Percentiles rank a stretch among this genome's conserved stretches.
phyloP scores from a whole-genome alignment of 1,284 basidiomycete species.

The Apiotrichum mycotoxinovorans region DNA sequence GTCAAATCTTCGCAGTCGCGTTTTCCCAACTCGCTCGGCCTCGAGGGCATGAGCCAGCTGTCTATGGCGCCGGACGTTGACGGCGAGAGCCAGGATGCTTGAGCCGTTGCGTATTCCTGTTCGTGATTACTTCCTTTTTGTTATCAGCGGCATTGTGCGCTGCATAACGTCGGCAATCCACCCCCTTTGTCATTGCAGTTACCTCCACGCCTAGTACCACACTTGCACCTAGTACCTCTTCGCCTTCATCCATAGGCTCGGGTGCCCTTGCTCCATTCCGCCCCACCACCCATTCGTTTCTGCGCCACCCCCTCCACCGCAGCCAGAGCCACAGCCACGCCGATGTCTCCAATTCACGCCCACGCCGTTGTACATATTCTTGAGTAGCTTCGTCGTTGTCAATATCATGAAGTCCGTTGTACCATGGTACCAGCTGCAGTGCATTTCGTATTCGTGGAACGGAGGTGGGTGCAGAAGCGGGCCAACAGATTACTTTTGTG shows the following conservation, averaged over 20 bases:
- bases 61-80: slow-evolving; percentile 28
- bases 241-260: no score
- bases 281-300: no score
- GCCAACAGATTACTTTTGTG: no score
- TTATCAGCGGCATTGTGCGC: no score
- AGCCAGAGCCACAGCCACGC: background rate
- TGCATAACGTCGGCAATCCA: no score
- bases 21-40: slow-evolving; percentile 20
- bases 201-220: no score
- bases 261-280: no score
- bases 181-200: no score
- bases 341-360: background rate
- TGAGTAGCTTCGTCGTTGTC: background rate
- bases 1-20: background rate
- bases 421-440: background rate
- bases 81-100: slow-evolving; percentile 15
- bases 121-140: background rate
- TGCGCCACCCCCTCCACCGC: background rate
- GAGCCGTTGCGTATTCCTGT: background rate
- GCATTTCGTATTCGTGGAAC: background rate
- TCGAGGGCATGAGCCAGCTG: slow-evolving; percentile 14
- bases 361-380: slow-evolving; percentile 2
- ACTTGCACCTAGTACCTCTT: no score
- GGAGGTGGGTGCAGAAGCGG: no score
- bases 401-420: background rate